Evolutionary conservation across 1,284 basidiomycete genomes (phyloP), one percentile per base, ranked within the genome.

Genomic region (Apiotrichum gamsii): DNA sequence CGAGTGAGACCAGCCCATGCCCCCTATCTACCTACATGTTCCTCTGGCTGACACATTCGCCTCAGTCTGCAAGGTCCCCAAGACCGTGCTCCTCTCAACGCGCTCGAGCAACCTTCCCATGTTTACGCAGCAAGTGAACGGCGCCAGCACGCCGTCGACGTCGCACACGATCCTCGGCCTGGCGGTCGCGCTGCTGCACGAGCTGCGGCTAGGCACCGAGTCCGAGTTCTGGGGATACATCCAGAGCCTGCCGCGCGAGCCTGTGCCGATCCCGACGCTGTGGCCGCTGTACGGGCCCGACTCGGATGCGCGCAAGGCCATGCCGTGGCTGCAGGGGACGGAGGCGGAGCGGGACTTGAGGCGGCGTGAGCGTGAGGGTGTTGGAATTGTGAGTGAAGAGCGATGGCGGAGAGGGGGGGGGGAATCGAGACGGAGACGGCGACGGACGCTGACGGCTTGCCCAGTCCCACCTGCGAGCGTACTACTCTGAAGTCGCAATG

Each of bases 201-300:
- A 76, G 52, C 37, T 73, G 5, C 56, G 62, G 1, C 52, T 71
- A 1, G 70, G 66, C 2, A 8, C 18, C 0, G 20, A 51, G 4
- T 73, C 71, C 2, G 34, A 41, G 5, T 75, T 67, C 53, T 66
- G 55, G 34, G 69, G 64, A 6, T 77, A 75, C 53, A 43, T 75
- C 2, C 68, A 69, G 37, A 60, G 56, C 15, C 51, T 74, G 16
- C 74, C 75, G 5, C 55, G 71, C 8, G 54, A 56, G 9, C 47
- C 51, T 5, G 50, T 61, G 1, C 56, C 64, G 5, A 54, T 75
- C 19, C 65, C 67, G 0, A 40, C 71, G 10, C 61, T 75, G 1
- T 77, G 75, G 75, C 40, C 49, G 14, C 30, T 54, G 9, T 40
- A 45, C 9, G 37, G 51, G 1, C 33, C 51, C 2, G 65, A 57